Conservation (phyloP, 371 early-diverging fungal species). For the Capillidium heterosporum region DNA sequence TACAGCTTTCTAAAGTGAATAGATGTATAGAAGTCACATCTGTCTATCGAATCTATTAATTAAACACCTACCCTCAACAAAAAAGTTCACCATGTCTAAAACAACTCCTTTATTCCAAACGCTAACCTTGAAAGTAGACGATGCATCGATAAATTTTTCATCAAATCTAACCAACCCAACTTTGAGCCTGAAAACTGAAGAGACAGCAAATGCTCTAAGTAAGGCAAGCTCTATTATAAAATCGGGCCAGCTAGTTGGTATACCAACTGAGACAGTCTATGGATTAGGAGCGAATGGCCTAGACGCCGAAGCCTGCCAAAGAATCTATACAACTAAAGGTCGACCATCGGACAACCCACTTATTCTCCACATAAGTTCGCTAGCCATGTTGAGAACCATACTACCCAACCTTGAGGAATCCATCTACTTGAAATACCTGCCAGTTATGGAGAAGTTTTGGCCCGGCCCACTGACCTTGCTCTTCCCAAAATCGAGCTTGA, state of each 20-base stretch:
- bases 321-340: conserved; percentile 85
- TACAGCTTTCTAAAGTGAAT: no score
- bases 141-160: no score
- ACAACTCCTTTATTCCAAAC: no score
- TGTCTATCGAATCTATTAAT: no score
- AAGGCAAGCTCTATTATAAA: no score
- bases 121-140: no score
- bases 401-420: conserved; percentile 21
- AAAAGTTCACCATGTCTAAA: no score
- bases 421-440: conserved; percentile 6
- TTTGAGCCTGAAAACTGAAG: no score
- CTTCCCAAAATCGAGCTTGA: conserved; percentile 44
- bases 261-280: conserved; percentile 99
- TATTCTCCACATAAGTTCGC: conserved; percentile 89
- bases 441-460: conserved; percentile 75
- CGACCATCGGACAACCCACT: conserved; percentile 97
- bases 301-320: conserved; percentile 40
- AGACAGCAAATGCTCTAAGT: no score
- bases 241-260: conserved; percentile 45
- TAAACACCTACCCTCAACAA: no score
- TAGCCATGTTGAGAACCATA: conserved; percentile 68
- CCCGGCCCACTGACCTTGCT: conserved; percentile 97
- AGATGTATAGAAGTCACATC: no score
- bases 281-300: conserved; percentile 93
- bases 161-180: no score